Percentiles rank a stretch among this genome's conserved stretches.
Evolutionary conservation across 495 filamentous ascomycete species (phyloP).

Genomic region (Xylaria sp.): DNA sequence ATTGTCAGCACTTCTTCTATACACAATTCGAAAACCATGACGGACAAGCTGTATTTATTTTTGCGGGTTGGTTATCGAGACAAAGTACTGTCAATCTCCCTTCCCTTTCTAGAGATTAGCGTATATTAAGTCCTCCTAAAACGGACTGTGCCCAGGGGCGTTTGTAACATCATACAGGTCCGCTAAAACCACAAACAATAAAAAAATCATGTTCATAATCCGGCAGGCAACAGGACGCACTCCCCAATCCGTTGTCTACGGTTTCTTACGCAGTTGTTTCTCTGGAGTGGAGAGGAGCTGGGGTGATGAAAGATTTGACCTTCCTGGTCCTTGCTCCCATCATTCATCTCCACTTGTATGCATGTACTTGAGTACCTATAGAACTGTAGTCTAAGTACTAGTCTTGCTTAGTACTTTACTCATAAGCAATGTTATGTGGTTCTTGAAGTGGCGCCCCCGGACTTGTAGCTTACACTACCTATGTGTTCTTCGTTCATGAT

Average conservation of each 20-base stretch:
- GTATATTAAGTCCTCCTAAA: not conserved
- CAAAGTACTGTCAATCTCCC: not conserved
- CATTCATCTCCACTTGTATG: constrained; percentile 7
- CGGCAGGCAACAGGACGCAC: constrained; percentile 13
- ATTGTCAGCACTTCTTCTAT: constrained; percentile 12
- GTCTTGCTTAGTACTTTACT: constrained; percentile 2
- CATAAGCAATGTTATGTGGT: not conserved
- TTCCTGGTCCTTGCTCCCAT: constrained; percentile 18
- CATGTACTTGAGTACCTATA: constrained; percentile 14
- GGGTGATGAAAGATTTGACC: constrained; percentile 23
- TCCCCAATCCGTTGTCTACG: constrained; percentile 1
- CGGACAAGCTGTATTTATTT: not conserved
- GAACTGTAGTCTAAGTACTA: not conserved
- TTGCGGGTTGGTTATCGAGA: constrained; percentile 5
- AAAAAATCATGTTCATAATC: not conserved
- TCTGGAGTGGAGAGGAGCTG: constrained; percentile 3
- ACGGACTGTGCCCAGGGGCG: not conserved
- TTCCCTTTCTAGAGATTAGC: not conserved
- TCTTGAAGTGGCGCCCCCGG: not conserved
- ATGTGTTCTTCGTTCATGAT: not conserved
- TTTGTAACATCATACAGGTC: not conserved
- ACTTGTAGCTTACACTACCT: not conserved
- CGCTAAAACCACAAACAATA: not conserved
- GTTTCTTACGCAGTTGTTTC: constrained; percentile 6
- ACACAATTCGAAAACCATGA: not conserved